Conservation (phyloP, 805 yeast species). For the Saccharomycopsis microspora region DNA sequence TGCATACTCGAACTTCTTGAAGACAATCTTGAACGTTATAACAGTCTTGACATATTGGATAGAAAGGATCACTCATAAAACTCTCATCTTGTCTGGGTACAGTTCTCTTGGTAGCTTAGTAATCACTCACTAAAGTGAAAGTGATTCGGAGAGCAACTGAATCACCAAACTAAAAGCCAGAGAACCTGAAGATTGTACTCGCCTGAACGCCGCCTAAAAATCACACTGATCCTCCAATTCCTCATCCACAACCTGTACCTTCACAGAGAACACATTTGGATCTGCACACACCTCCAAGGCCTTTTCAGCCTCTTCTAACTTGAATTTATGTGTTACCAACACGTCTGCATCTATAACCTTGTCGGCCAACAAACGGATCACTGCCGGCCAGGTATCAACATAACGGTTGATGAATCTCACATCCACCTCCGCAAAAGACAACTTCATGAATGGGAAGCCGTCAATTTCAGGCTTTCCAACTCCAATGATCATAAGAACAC, state of each 20-base stretch:
- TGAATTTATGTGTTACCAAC: slow-evolving; percentile 39
- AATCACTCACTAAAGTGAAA: no score
- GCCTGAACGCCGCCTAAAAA: no score
- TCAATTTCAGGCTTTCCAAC: slow-evolving; percentile 36
- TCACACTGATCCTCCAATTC: no score
- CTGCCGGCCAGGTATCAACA: slow-evolving; percentile 46
- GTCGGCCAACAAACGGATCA: slow-evolving; percentile 34
- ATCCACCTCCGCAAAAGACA: slow-evolving; percentile 40
- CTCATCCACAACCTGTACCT: slow-evolving; percentile 11
- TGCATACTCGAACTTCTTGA: no score
- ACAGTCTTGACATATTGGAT: no score
- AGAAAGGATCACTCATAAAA: no score
- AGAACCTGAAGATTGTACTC: no score
- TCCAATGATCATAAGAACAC: slow-evolving; percentile 36
- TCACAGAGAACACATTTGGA: slow-evolving; percentile 9
- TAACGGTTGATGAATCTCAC: slow-evolving; percentile 42
- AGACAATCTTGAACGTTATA: no score
- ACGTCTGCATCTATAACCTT: slow-evolving; percentile 32
- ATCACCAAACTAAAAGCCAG: no score
- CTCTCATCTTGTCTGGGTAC: no score
- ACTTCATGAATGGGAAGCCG: slow-evolving; percentile 43
- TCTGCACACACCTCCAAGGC: slow-evolving; percentile 25
- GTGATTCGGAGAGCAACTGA: no score
- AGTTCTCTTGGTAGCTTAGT: no score
- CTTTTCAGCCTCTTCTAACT: slow-evolving; percentile 33